phyloP scores from a whole-genome alignment of 2,329 filamentous ascomycete species.

The Aspergillus ustus region DNA sequence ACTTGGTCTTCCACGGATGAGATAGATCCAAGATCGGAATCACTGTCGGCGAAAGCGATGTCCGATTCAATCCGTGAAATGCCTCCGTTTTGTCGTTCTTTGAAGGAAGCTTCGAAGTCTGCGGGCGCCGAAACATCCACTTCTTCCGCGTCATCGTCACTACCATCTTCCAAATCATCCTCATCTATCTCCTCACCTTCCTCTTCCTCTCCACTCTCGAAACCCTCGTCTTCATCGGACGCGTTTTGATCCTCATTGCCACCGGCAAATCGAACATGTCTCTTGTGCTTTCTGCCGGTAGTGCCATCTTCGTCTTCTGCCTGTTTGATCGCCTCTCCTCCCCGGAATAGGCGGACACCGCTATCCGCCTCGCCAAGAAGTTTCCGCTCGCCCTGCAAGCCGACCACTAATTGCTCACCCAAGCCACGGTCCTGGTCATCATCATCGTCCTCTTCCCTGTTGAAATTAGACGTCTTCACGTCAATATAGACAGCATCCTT shows the following conservation, averaged over 20 bases:
- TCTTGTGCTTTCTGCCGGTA: conserved; percentile 58
- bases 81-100: conserved; percentile 56
- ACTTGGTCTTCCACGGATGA: conserved; percentile 66
- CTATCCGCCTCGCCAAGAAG: conserved; percentile 81
- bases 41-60: conserved; percentile 90
- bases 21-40: conserved; percentile 91
- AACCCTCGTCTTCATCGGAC: conserved; percentile 61
- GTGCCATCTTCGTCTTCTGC: conserved; percentile 62
- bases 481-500: conserved; percentile 95
- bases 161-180: conserved; percentile 40
- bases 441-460: conserved; percentile 62
- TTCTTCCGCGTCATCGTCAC: conserved; percentile 43
- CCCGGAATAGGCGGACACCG: conserved; percentile 84
- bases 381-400: conserved; percentile 79
- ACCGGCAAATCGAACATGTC: conserved; percentile 57
- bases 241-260: conserved; percentile 56
- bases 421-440: conserved; percentile 77
- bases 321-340: conserved; percentile 68
- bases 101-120: conserved; percentile 50
- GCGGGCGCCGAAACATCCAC: conserved; percentile 46
- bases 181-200: conserved; percentile 59
- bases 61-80: conserved; percentile 67
- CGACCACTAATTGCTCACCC: conserved; percentile 92
- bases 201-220: conserved; percentile 57
- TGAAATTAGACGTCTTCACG: conserved; percentile 73